Evolutionary conservation across 2,329 filamentous ascomycete genomes (phyloP).

Genomic region (Colletotrichum eremochloae): DNA sequence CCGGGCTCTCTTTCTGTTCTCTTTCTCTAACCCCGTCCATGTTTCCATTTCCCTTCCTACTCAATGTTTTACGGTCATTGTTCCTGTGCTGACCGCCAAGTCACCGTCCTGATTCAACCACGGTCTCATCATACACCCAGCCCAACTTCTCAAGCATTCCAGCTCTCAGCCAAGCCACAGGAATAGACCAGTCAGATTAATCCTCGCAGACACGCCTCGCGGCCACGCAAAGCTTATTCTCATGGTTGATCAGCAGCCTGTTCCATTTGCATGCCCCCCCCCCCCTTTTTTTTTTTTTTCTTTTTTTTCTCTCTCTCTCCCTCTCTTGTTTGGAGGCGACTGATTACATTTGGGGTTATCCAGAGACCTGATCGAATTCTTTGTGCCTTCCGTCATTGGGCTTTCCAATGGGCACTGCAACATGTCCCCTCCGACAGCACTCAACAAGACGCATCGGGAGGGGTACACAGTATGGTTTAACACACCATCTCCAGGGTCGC

Average conservation of each 20-base stretch:
- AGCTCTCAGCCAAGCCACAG: slow-evolving; percentile 34
- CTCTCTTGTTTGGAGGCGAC: no score
- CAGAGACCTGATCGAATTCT: neutral
- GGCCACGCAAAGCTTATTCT: slow-evolving; percentile 33
- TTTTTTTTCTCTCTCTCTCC: no score
- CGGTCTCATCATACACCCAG: slow-evolving; percentile 19
- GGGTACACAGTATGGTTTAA: slow-evolving; percentile 34
- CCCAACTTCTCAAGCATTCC: slow-evolving; percentile 40
- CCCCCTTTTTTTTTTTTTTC: no score
- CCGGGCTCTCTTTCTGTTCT: neutral
- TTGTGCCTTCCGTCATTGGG: neutral
- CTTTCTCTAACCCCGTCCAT: neutral
- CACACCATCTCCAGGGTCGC: slow-evolving; percentile 32
- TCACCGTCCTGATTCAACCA: slow-evolving; percentile 31
- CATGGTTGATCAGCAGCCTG: slow-evolving; percentile 1
- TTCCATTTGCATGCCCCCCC: neutral
- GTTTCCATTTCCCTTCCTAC: slow-evolving; percentile 32
- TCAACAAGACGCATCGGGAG: slow-evolving; percentile 22
- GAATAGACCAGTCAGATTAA: slow-evolving; percentile 32
- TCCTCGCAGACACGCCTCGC: slow-evolving; percentile 36
- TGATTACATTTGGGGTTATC: neutral
- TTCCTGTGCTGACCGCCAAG: slow-evolving; percentile 35
- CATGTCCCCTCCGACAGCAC: slow-evolving; percentile 23
- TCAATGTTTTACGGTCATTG: slow-evolving; percentile 37
- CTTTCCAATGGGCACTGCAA: slow-evolving; percentile 7